Base-by-base conservation (phyloP, 176 grass and related monocot species). In the Avena atlantica region DNA sequence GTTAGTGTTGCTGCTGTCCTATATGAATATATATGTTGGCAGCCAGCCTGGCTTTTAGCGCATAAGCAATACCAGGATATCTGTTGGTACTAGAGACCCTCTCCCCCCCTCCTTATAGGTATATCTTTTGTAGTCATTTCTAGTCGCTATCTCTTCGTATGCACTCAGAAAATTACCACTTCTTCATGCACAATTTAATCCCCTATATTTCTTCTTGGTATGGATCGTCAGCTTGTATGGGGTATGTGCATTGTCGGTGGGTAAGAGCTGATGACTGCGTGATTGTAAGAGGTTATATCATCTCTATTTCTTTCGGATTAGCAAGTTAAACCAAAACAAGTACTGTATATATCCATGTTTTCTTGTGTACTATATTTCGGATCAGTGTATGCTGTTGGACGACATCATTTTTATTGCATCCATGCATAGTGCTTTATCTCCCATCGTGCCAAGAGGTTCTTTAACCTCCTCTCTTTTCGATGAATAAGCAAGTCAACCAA, bases 31-130 rank as follows among this genome's bases (percentile, higher is more conserved):
- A 78, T 80, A 56, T 78, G 78, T 70, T 71, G 64, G 62, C 40
- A 78, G n/a, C 37, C 50, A 12, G 8, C 51, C 50, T 17, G 76
- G 76, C 59, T 53, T 69, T 70, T 65, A 62, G 21, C 44, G 13
- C 37, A 85, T 88, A 81, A 81, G 57, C 17, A 50, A 23, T 85
- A 50, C 87, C n/a, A 83, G 45, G 57, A 45, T 74, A 80, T 84
- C 25, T 50, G 25, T 53, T 76, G 50, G 48, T 52, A 29, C 23
- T 76, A 80, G 50, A 76, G 49, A 51, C 40, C 40, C 37, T 7
- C 2, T n/a, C 42, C 3, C 61, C 49, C 45, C 68, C 9, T 76
- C 17, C 78, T 68, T 34, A 25, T 67, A 58, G 44, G 40, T 85
- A 62, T 69, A 31, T 85, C 2, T 56, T 66, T 31, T 70, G 62